Evolutionary conservation across 768 basidiomycete genomes (phyloP).

Genomic region (Tubosaeta sp.): DNA sequence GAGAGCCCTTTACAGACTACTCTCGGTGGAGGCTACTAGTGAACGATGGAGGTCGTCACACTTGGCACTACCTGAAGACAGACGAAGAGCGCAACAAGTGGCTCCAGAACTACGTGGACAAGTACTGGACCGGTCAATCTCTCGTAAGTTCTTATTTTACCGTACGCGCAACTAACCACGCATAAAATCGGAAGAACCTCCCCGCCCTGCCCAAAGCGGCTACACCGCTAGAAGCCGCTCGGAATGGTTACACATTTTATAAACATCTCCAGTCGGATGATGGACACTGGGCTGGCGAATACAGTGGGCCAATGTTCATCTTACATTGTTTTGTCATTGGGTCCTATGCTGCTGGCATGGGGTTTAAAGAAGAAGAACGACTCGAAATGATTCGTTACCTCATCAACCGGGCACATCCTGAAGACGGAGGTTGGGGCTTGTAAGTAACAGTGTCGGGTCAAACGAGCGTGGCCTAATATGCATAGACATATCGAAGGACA

Average conservation of each 20-base stretch:
- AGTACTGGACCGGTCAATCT: slow-evolving; percentile 84
- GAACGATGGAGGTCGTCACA: slow-evolving; percentile 75
- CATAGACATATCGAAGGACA: slow-evolving; percentile 87
- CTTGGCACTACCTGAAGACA: slow-evolving; percentile 76
- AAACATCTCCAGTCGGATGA: slow-evolving; percentile 85
- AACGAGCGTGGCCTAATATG: background rate
- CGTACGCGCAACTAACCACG: background rate
- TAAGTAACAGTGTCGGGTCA: slow-evolving; percentile 37
- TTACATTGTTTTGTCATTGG: slow-evolving; percentile 90
- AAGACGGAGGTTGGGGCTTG: slow-evolving; percentile 98
- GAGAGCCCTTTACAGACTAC: slow-evolving; percentile 72
- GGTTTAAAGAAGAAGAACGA: slow-evolving; percentile 74
- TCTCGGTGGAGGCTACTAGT: slow-evolving; percentile 73
- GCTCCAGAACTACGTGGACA: slow-evolving; percentile 80
- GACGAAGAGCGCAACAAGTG: slow-evolving; percentile 58
- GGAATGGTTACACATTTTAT: slow-evolving; percentile 87
- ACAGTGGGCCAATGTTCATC: slow-evolving; percentile 88
- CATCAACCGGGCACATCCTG: slow-evolving; percentile 70
- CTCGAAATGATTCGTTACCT: slow-evolving; percentile 91
- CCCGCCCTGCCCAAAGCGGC: slow-evolving; percentile 60
- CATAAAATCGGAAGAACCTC: slow-evolving; percentile 42
- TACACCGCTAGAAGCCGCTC: slow-evolving; percentile 71
- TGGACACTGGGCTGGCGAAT: slow-evolving; percentile 94
- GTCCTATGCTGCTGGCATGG: slow-evolving; percentile 81
- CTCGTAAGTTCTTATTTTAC: slow-evolving; percentile 46